phyloP scores from a whole-genome alignment of 2,329 filamentous ascomycete genomes.

The Cercospora berteroae region DNA sequence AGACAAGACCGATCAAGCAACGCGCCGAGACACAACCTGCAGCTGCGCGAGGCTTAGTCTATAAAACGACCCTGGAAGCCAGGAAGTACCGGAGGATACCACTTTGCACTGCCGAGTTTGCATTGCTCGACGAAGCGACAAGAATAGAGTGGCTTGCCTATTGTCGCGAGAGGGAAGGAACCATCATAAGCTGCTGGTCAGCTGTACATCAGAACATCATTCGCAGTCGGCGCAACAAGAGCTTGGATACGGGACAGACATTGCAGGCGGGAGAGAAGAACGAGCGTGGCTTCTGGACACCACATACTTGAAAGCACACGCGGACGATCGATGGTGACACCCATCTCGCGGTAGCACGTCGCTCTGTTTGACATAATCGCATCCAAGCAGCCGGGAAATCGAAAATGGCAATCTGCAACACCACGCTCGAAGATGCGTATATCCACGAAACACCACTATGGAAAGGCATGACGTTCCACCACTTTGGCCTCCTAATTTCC shows the following conservation, averaged over 20 bases:
- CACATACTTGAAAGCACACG: background rate
- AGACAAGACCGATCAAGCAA: background rate
- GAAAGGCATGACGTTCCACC: constrained; percentile 57
- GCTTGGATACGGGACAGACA: background rate
- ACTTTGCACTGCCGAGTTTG: background rate
- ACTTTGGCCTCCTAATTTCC: constrained; percentile 54
- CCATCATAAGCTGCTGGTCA: background rate
- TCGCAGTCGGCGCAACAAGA: background rate
- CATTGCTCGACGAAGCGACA: background rate
- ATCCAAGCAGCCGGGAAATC: background rate
- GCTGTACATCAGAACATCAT: background rate
- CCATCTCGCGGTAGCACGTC: background rate
- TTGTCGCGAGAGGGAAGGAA: background rate
- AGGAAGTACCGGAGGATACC: background rate
- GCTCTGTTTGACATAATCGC: background rate
- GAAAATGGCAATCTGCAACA: constrained; percentile 46
- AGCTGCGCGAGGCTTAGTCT: constrained; percentile 1
- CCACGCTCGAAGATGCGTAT: constrained; percentile 48
- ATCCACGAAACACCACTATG: constrained; percentile 50
- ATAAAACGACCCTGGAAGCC: background rate
- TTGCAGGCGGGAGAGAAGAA: background rate
- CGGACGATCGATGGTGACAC: background rate
- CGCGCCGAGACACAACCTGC: background rate
- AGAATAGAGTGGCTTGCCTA: background rate
- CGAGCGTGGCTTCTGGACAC: background rate